Percentiles rank a stretch among this genome's conserved stretches.
phyloP scores from a whole-genome alignment of 768 basidiomycete species.

The Russula abietina region DNA sequence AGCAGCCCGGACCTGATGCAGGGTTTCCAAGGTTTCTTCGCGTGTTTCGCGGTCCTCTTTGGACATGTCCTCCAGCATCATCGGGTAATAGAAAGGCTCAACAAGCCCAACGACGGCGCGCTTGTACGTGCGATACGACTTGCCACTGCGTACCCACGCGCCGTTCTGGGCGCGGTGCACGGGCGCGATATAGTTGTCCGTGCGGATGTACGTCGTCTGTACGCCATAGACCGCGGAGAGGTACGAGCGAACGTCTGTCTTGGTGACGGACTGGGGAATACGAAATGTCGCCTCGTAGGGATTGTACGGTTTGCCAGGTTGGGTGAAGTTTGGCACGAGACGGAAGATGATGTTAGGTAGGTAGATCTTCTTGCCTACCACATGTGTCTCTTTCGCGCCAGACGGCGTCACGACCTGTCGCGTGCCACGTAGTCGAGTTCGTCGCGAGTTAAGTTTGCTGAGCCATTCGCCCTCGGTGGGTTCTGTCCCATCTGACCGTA shows the following conservation, averaged over 20 bases:
- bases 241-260: slow-evolving; percentile 87
- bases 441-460: slow-evolving; percentile 46
- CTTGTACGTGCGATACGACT: slow-evolving; percentile 63
- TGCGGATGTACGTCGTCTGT: slow-evolving; percentile 87
- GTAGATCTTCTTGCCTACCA: slow-evolving; percentile 79
- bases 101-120: slow-evolving; percentile 87
- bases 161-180: slow-evolving; percentile 30
- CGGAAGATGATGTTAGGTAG: slow-evolving; percentile 83
- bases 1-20: slow-evolving; percentile 45
- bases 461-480: slow-evolving; percentile 57
- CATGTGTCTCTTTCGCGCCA: slow-evolving; percentile 42
- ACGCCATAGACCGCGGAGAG: slow-evolving; percentile 82
- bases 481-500: slow-evolving; percentile 29
- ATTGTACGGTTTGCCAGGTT: slow-evolving; percentile 74
- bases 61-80: slow-evolving; percentile 71
- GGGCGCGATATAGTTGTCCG: slow-evolving; percentile 80
- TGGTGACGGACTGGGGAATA: slow-evolving; percentile 82
- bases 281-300: slow-evolving; percentile 95
- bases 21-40: slow-evolving; percentile 56
- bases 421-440: slow-evolving; percentile 65
- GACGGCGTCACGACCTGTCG: slow-evolving; percentile 33
- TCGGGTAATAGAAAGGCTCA: slow-evolving; percentile 92
- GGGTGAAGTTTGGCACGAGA: slow-evolving; percentile 79
- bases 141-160: slow-evolving; percentile 31
- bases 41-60: slow-evolving; percentile 47